Percentiles rank a stretch among this genome's conserved stretches.
These are phyloP conservation scores for Smallanthus sonchifolius DNA, from an alignment of 129 eudicot genomes.

Conservation along the genomic window DNA sequence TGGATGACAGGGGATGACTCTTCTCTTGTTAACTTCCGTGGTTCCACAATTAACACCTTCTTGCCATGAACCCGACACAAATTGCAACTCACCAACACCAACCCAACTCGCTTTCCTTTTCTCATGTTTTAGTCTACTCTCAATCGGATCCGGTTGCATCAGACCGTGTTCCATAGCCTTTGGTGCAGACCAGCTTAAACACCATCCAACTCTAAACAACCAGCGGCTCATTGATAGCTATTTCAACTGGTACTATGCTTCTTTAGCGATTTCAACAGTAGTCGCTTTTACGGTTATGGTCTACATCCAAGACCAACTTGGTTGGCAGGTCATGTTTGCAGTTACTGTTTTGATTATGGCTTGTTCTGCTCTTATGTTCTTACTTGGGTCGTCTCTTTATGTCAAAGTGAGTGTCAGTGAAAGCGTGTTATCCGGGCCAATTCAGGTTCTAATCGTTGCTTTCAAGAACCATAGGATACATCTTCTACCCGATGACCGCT, in stretches of 20 bases:
- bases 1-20: slow-evolving; percentile 50
- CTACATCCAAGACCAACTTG: slow-evolving; percentile 46
- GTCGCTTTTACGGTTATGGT: slow-evolving; percentile 45
- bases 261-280: slow-evolving; percentile 17
- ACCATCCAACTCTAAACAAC: slow-evolving; percentile 27
- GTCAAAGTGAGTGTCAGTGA: slow-evolving; percentile 25
- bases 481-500: slow-evolving; percentile 19
- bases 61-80: slow-evolving; percentile 22
- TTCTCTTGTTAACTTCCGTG: slow-evolving; percentile 63
- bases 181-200: slow-evolving; percentile 54
- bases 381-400: slow-evolving; percentile 42
- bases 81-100: slow-evolving; percentile 34
- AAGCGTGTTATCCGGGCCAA: slow-evolving; percentile 32
- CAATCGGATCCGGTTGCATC: slow-evolving; percentile 61
- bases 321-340: slow-evolving; percentile 55
- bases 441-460: slow-evolving; percentile 42
- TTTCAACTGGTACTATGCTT: slow-evolving; percentile 61
- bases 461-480: slow-evolving; percentile 30
- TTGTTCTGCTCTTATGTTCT: slow-evolving; percentile 31
- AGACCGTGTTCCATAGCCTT: slow-evolving; percentile 65
- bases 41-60: slow-evolving; percentile 52
- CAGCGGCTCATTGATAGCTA: slow-evolving; percentile 37
- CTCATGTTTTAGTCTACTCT: slow-evolving; percentile 40
- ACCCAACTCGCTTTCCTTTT: slow-evolving; percentile 37
- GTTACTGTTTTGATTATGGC: slow-evolving; percentile 45